phyloP scores from a whole-genome alignment of 1,139 yeast species.

The Zygoascus meyerae region DNA sequence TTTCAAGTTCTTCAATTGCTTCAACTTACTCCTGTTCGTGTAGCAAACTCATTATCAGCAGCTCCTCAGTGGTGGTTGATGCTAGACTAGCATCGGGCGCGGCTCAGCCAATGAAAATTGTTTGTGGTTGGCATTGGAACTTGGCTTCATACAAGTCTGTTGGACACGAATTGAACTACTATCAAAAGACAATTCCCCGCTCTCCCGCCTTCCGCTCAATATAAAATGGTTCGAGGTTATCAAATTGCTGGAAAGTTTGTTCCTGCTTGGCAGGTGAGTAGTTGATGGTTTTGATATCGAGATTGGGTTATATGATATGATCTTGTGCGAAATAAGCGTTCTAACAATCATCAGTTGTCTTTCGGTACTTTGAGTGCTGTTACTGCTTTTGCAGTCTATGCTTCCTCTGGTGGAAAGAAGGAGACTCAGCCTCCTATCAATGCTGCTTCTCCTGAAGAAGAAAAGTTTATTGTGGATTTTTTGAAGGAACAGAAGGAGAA shows the following conservation, averaged over 20 bases:
- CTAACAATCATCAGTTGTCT: conserved; percentile 27
- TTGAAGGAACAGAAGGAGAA: conserved; percentile 37
- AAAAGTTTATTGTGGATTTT: conserved; percentile 58
- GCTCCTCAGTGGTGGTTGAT: not conserved
- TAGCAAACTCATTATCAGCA: conserved; percentile 25
- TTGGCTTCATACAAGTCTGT: no score
- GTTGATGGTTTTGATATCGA: not conserved
- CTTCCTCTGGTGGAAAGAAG: conserved; percentile 29
- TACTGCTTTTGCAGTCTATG: conserved; percentile 28
- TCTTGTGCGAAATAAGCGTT: no score
- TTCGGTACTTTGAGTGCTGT: conserved; percentile 34
- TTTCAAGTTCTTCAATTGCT: no score
- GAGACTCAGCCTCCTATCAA: conserved; percentile 59
- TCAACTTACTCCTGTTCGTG: conserved; percentile 30
- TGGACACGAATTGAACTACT: conserved; percentile 30
- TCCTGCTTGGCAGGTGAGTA: conserved; percentile 11
- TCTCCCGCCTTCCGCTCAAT: no score
- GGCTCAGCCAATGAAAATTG: no score
- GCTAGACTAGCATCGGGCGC: no score
- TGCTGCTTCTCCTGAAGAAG: conserved; percentile 84
- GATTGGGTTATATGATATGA: no score
- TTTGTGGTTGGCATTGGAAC: no score
- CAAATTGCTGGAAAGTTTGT: conserved; percentile 8
- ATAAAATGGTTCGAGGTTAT: conserved; percentile 8
- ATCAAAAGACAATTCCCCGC: conserved; percentile 73